Evolutionary conservation across 2,329 filamentous ascomycete species (phyloP).

Genomic region (Ciborinia camelliae): DNA sequence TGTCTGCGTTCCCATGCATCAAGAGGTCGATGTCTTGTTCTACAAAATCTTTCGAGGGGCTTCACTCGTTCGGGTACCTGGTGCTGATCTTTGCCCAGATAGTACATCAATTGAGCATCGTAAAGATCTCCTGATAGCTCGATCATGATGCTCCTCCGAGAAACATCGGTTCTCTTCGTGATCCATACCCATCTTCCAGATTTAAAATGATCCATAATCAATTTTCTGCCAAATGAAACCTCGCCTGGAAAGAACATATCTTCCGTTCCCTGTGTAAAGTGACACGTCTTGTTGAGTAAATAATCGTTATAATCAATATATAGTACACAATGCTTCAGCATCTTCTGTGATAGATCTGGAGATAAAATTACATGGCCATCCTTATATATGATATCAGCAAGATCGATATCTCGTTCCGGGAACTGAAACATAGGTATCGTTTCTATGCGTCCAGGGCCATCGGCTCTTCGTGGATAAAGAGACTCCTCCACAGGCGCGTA

Average conservation of each 20-base stretch:
- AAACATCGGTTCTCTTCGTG: not conserved
- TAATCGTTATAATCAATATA: slow-evolving; percentile 4
- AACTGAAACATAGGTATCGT: slow-evolving; percentile 7
- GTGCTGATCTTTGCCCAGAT: not conserved
- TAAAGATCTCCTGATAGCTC: not conserved
- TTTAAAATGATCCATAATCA: slow-evolving; percentile 8
- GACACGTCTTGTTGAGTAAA: not conserved
- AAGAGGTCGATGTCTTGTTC: not conserved
- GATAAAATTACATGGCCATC: not conserved
- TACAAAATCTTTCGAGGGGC: not conserved
- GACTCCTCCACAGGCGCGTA: not conserved
- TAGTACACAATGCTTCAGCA: slow-evolving; percentile 2
- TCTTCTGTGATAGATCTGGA: not conserved
- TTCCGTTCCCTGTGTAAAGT: no score
- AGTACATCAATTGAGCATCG: slow-evolving; percentile 1
- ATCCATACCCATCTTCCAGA: slow-evolving; percentile 15
- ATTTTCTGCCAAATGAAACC: not conserved
- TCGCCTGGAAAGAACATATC: no score
- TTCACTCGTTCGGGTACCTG: not conserved
- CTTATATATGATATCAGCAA: not conserved
- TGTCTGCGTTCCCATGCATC: not conserved
- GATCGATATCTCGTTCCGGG: not conserved
- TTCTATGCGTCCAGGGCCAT: not conserved
- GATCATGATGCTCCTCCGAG: slow-evolving; percentile 6
- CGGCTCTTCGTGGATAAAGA: not conserved